A percentile compares a stretch with the other conserved stretches of the same genome.
Evolutionary conservation across 2,329 filamentous ascomycete genomes (phyloP).

Genomic region (Xylaria sp.): DNA sequence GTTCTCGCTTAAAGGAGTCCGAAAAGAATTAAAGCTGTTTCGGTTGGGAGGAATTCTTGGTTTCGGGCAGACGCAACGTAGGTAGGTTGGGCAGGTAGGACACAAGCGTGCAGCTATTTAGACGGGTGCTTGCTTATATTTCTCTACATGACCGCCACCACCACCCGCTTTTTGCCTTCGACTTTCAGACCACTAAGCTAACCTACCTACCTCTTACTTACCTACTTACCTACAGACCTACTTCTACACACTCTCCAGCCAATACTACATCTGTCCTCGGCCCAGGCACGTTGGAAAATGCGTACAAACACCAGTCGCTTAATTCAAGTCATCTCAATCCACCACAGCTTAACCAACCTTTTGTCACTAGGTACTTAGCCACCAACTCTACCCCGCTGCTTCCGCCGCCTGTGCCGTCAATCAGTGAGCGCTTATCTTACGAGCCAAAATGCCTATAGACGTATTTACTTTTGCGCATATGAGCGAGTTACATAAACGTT

Average conservation of each 20-base stretch:
- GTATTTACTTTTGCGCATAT: background rate
- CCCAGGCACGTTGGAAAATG: background rate
- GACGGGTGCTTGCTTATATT: background rate
- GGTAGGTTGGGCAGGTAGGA: too few species aligned
- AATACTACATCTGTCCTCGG: background rate
- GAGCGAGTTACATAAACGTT: background rate
- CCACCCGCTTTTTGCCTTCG: background rate
- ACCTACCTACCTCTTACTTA: background rate
- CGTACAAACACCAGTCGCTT: background rate
- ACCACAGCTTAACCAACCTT: background rate
- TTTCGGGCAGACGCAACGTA: background rate
- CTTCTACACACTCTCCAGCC: background rate
- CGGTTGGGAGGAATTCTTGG: background rate
- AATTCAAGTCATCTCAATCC: background rate
- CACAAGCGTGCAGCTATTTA: too few species aligned
- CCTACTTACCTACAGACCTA: background rate
- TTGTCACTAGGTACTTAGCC: background rate
- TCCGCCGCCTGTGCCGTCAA: background rate
- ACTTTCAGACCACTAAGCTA: background rate
- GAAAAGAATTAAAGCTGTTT: slow-evolving; percentile 6
- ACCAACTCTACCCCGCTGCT: background rate
- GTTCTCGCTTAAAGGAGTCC: background rate
- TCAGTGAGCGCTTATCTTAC: background rate
- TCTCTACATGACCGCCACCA: background rate
- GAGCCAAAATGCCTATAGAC: background rate